Base-by-base conservation (phyloP, 257 asterid genomes). In the Nicotiana obtusifolia region DNA sequence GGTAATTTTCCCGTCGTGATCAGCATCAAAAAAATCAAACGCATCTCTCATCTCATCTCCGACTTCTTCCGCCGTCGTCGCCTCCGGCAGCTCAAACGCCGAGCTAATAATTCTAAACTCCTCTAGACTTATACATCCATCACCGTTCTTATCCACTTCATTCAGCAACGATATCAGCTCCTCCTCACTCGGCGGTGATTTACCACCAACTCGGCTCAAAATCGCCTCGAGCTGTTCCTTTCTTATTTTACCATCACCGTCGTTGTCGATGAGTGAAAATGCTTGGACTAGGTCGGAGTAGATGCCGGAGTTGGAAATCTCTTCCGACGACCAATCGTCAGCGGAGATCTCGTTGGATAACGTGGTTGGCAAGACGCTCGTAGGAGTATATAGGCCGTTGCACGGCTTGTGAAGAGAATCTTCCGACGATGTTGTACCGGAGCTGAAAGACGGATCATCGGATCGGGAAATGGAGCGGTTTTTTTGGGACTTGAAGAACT, bases 1-100 rank as follows among this genome's bases (percentile, higher is more conserved):
- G 62, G 98, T 86, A 10, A 95, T 93, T 85, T 78, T 90, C 1
- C 99, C 99, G 78, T 95, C 94, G 69, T 91, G 92, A 82, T 95
- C 97, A 37, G 94, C 78, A 64, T 95, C 99, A 69, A 95, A 95
- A 83, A 95, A 91, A 52, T 91, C 95, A 52, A 94, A 94, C 52
- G 97, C 84, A 7, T 84, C 90, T 53, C 86, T 87, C 84, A 91
- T 81, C 87, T 94, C 98, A 5, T 86, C 33, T 76, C 82, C 88
- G 41, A 91, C 87, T 1, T n/a, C 77, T 37, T 13, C 78, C 13
- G 6, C 49, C 16, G 53, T 11, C 16, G 3, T 20, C 17, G 15
- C 1, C 4, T 90, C 49, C 80, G 93, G 88, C 81, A 93, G 91
- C 47, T 85, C 89, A 81, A 92, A 90, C 41, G 92, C 94, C 82